A percentile compares a stretch with the other conserved stretches of the same genome.
Evolutionary conservation across 73 alveolate species (phyloP).

Genomic region (Stentor roeselii): DNA sequence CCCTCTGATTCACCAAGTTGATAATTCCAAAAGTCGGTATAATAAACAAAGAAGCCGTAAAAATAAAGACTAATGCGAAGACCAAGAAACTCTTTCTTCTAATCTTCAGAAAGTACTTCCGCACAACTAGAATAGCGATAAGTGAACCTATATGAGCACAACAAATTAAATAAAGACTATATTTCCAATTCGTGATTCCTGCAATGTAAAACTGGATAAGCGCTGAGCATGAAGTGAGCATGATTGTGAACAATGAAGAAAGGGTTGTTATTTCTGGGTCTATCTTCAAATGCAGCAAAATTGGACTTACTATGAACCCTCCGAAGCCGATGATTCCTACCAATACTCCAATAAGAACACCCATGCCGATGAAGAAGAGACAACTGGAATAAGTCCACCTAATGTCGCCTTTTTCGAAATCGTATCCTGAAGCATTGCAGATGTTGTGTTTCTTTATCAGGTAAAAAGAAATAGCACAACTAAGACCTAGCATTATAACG

Average conservation of each 20-base stretch:
- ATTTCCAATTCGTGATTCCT: background rate
- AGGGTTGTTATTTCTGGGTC: constrained; percentile 7
- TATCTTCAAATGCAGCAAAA: background rate
- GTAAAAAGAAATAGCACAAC: background rate
- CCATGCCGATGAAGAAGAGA: background rate
- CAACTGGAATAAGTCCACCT: background rate
- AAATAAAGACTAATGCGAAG: background rate
- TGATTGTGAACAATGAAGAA: background rate
- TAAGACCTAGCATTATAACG: background rate
- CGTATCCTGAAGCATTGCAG: background rate
- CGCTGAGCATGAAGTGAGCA: background rate
- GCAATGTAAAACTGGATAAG: background rate
- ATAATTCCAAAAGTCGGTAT: background rate
- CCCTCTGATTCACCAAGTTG: background rate
- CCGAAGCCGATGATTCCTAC: background rate
- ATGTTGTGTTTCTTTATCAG: background rate
- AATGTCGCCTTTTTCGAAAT: background rate
- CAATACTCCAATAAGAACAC: background rate
- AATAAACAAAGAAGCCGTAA: background rate
- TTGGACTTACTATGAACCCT: background rate
- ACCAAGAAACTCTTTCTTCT: background rate
- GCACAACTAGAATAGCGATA: background rate
- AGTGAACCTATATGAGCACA: background rate
- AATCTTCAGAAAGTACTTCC: background rate
- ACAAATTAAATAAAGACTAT: background rate